These are phyloP conservation scores for Neurospora sp. DNA, from an alignment of 495 filamentous ascomycete genomes.

Conservation along the genomic window DNA sequence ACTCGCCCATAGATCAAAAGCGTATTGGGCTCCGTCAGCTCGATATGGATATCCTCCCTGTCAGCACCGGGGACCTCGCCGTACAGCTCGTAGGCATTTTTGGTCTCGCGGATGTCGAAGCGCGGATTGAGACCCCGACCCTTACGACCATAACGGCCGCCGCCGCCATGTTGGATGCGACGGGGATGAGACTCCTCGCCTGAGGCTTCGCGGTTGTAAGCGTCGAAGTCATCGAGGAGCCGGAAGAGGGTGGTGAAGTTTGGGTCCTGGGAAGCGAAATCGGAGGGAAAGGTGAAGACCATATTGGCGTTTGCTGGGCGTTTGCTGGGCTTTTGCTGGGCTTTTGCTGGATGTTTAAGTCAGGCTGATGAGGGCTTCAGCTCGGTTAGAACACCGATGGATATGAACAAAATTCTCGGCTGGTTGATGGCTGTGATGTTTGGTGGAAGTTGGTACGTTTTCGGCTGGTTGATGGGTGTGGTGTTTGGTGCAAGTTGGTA, in stretches of 20 bases:
- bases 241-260: conserved; percentile 59
- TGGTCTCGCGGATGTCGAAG: conserved; percentile 64
- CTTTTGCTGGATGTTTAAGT: neutral
- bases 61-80: conserved; percentile 72
- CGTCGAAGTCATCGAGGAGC: conserved; percentile 59
- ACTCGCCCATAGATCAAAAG: conserved; percentile 56
- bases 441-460: neutral
- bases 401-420: neutral
- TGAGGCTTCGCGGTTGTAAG: conserved; percentile 27
- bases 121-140: conserved; percentile 20
- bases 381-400: neutral
- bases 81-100: conserved; percentile 58
- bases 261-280: conserved; percentile 18
- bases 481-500: neutral
- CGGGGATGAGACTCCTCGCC: neutral
- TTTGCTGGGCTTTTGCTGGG: conserved; percentile 3
- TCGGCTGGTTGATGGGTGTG: neutral
- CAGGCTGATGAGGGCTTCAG: neutral
- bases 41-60: conserved; percentile 62
- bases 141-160: conserved; percentile 6
- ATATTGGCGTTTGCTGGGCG: conserved; percentile 5
- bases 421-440: neutral
- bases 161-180: neutral
- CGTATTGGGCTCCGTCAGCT: conserved; percentile 63
- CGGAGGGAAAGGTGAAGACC: conserved; percentile 15